A percentile compares a stretch with the other conserved stretches of the same genome.
phyloP scores from a whole-genome alignment of 768 basidiomycete species.

The Auricularia cornea region DNA sequence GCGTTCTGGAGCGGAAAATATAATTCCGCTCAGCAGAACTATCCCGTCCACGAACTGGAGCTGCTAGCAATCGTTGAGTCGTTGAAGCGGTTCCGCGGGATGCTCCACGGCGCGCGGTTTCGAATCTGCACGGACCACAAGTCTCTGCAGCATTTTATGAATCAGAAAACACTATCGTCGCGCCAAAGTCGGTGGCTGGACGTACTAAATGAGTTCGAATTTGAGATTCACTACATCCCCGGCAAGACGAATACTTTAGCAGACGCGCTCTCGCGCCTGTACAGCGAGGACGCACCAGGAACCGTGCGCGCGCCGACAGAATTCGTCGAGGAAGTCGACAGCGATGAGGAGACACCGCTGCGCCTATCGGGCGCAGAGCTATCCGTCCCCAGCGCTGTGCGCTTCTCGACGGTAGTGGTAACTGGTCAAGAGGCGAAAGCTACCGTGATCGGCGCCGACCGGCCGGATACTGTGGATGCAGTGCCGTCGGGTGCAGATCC shows the following conservation, averaged over 20 bases:
- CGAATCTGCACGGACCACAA: conserved; percentile 6
- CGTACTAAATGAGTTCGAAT: conserved; percentile 4
- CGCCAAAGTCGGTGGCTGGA: conserved; percentile 5
- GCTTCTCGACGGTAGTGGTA: no score
- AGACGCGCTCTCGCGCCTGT: conserved; percentile 16
- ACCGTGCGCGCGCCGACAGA: conserved; percentile 16
- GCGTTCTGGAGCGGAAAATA: conserved; percentile 32
- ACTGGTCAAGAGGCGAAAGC: no score
- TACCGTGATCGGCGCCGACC: no score
- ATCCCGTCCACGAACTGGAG: conserved; percentile 34
- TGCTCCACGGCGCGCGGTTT: conserved; percentile 20
- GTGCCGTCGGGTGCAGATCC: no score
- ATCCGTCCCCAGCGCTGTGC: no score
- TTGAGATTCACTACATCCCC: conserved; percentile 1
- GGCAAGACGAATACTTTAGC: conserved; percentile 5
- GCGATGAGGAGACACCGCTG: no score
- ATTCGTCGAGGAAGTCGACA: conserved; percentile 12
- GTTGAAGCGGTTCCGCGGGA: conserved; percentile 25
- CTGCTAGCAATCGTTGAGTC: conserved; percentile 24
- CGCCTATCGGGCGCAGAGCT: no score
- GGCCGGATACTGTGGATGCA: no score
- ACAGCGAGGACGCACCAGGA: conserved; percentile 15
- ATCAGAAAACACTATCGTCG: neutral
- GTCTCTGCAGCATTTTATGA: conserved; percentile 2
- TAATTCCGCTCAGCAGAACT: conserved; percentile 30